Evolutionary conservation across 805 yeast species (phyloP).

Genomic region (Yarrowia hollandica): DNA sequence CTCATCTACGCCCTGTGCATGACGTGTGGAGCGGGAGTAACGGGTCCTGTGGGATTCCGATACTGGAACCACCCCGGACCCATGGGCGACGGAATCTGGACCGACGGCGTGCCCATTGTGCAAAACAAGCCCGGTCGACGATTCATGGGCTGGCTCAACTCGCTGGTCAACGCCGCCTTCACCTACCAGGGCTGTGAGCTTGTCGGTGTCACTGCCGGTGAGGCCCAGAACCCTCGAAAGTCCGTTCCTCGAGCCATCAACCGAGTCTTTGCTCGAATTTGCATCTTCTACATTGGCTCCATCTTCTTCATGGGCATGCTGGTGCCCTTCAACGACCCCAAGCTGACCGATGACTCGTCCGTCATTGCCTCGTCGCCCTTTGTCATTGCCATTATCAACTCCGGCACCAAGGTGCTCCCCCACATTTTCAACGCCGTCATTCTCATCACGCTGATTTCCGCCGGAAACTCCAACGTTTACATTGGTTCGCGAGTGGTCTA

Average conservation of each 20-base stretch:
- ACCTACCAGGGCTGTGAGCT: conserved; percentile 57
- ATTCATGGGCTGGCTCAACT: conserved; percentile 37
- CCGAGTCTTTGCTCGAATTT: conserved; percentile 53
- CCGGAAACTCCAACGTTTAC: conserved; percentile 64
- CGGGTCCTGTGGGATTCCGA: conserved; percentile 42
- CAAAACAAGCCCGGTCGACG: conserved; percentile 34
- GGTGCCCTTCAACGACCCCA: conserved; percentile 54
- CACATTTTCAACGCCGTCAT: conserved; percentile 59
- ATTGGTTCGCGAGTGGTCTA: conserved; percentile 63
- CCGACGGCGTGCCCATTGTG: conserved; percentile 23
- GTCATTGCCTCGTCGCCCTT: conserved; percentile 53
- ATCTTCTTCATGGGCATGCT: conserved; percentile 57
- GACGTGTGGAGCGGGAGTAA: conserved; percentile 53
- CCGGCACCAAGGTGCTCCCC: conserved; percentile 47
- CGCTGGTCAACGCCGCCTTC: conserved; percentile 57
- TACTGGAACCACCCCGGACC: conserved; percentile 50
- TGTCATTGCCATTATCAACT: conserved; percentile 53
- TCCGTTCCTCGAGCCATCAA: conserved; percentile 58
- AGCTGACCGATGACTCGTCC: conserved; percentile 45
- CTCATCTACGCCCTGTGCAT: conserved; percentile 54
- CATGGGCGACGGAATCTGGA: conserved; percentile 50
- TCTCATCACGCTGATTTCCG: conserved; percentile 60
- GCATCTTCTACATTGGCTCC: conserved; percentile 52
- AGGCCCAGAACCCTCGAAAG: conserved; percentile 55
- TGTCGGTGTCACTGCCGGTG: conserved; percentile 58